Evolutionary conservation across 352 stramenopile genomes (phyloP).

Genomic region (Elongisporangium senticosum): DNA sequence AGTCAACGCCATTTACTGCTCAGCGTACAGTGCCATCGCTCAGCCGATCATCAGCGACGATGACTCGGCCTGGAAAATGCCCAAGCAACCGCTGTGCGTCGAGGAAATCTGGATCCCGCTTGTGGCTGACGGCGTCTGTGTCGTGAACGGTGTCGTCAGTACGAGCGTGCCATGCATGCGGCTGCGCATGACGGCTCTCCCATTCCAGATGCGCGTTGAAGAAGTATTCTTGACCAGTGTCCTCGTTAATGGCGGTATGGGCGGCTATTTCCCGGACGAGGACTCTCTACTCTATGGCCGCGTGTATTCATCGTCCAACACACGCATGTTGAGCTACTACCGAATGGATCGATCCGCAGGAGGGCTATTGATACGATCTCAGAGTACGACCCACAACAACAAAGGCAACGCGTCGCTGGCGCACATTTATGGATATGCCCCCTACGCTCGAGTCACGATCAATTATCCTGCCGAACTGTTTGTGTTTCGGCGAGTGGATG

Average conservation of each 20-base stretch:
- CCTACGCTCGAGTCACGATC: constrained; percentile 61
- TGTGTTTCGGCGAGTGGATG: constrained; percentile 60
- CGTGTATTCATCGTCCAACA: constrained; percentile 61
- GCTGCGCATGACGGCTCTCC: constrained; percentile 59
- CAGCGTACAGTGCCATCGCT: constrained; percentile 43
- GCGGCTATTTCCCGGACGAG: constrained; percentile 53
- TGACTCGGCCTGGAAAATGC: constrained; percentile 58
- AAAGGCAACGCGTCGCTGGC: constrained; percentile 61
- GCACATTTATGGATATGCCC: constrained; percentile 40
- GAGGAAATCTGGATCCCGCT: constrained; percentile 77
- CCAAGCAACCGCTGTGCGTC: constrained; percentile 60
- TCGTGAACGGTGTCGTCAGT: constrained; percentile 1
- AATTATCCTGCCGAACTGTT: constrained; percentile 75
- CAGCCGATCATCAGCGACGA: constrained; percentile 45
- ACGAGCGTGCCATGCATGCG: constrained; percentile 52
- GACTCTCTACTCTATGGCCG: constrained; percentile 61
- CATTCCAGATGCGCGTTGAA: constrained; percentile 71
- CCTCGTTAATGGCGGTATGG: constrained; percentile 66
- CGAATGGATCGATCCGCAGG: constrained; percentile 63
- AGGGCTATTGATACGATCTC: constrained; percentile 56
- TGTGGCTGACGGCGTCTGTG: constrained; percentile 21
- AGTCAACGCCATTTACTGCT: constrained; percentile 80
- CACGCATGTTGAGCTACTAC: constrained; percentile 73
- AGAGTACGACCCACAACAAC: constrained; percentile 69
- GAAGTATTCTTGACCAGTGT: constrained; percentile 43